Evolutionary conservation across 2,329 filamentous ascomycete genomes (phyloP), one percentile per base, ranked within the genome.

Genomic region (Clarireedia homoeocarpa): DNA sequence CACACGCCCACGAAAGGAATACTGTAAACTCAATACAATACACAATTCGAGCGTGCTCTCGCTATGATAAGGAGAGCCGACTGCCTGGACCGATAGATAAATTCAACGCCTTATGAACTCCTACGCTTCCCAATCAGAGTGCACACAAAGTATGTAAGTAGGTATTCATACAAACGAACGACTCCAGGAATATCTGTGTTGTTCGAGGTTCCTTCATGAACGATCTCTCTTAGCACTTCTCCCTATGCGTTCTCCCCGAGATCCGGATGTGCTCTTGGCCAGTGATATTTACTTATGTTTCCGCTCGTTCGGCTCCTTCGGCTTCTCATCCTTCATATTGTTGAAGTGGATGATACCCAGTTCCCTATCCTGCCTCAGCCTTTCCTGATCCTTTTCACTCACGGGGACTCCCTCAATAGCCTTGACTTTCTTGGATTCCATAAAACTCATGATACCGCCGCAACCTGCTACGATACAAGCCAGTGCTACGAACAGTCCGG

Each of bases 401-500:
- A 86, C 71, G 2, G 82, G 79, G 14, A 89, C 82, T 1, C 87
- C 87, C 68, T 91, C 88, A 44, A 89, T 77, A 27, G 75, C 73
- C 73, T 90, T 91, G 30, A 90, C 81, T 49, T 76, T 77, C 67
- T 84, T 87, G 6, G 86, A 87, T 68, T 94, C 88, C 23, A 82
- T 63, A 59, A 85, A 89, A 71, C 84, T 84, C 67, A 89, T 78
- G 36, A 86, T 71, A 2, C 89, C 89, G 15, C 82, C 89, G 23
- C 81, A 67, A 15, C 78, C 86, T 6, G 85, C 86, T 5, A 86
- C 82, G 20, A 84, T 76, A 65, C 84, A 91, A 2, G 83, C 89
- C 5, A 92, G 67, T 2, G 81, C 86, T 17, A 95, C 86, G 66
- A 94, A 89, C 0, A 91, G 71, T 1, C 89, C 90, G 0, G 88